phyloP scores from a whole-genome alignment of 208 protist species.

The Leishmania lainsoni region DNA sequence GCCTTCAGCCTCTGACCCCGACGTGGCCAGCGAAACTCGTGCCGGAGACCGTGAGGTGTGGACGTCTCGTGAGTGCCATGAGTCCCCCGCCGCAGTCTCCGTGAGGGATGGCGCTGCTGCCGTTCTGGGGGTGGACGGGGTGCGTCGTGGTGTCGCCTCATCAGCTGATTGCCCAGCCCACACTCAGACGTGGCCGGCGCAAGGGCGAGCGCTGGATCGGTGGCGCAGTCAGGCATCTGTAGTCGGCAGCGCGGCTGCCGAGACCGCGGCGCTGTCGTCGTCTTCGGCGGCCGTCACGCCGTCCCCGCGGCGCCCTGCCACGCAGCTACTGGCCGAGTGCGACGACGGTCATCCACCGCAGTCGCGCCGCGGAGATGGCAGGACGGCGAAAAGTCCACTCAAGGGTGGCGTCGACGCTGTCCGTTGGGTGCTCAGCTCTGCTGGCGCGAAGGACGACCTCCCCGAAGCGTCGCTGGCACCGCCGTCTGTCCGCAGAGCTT shows the following conservation, averaged over 20 bases:
- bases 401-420: slow-evolving; percentile 26
- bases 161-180: not conserved
- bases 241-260: not conserved
- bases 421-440: slow-evolving; percentile 18
- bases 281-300: not conserved
- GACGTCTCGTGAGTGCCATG: not conserved
- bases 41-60: not conserved
- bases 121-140: not conserved
- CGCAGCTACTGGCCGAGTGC: not conserved
- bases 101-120: not conserved
- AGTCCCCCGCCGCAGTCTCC: not conserved
- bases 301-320: not conserved
- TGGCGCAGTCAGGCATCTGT: slow-evolving; percentile 6
- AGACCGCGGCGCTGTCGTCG: not conserved
- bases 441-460: slow-evolving; percentile 2
- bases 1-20: not conserved
- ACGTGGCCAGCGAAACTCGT: not conserved
- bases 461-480: slow-evolving; percentile 1
- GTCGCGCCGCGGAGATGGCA: not conserved
- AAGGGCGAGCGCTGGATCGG: not conserved
- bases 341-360: not conserved
- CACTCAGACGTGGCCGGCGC: not conserved
- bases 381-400: not conserved
- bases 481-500: not conserved
- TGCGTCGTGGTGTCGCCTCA: not conserved